Evolutionary conservation across 345 rosid species (phyloP).

Genomic region (Kandelia obovata): DNA sequence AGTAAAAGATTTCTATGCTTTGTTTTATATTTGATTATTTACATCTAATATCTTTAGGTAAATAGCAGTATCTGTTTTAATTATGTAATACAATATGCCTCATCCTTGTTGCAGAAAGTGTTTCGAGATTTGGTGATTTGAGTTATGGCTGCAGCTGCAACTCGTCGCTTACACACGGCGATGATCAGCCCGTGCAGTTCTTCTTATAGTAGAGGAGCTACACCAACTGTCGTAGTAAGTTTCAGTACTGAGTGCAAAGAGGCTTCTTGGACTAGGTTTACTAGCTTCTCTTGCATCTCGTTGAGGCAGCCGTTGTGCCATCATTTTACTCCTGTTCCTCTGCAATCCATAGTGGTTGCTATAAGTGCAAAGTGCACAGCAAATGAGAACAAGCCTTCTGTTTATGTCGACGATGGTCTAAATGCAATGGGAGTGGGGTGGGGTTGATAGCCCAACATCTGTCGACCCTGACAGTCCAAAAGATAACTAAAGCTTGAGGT

Average conservation of each 20-base stretch:
- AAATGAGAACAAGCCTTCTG: slow-evolving; percentile 29
- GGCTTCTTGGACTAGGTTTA: slow-evolving; percentile 36
- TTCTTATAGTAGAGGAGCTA: slow-evolving; percentile 15
- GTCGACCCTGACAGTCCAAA: no score
- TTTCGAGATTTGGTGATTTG: slow-evolving; percentile 12
- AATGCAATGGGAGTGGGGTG: no score
- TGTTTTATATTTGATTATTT: background rate
- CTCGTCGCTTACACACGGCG: slow-evolving; percentile 33
- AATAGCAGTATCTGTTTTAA: background rate
- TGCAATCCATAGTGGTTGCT: slow-evolving; percentile 20
- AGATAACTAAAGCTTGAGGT: no score
- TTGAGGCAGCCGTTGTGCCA: slow-evolving; percentile 23
- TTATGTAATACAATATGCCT: background rate
- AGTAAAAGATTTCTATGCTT: background rate
- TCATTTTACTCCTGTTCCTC: slow-evolving; percentile 19
- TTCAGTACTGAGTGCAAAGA: slow-evolving; percentile 22
- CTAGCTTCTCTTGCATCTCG: slow-evolving; percentile 37
- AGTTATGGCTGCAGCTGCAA: slow-evolving; percentile 37
- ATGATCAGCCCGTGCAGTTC: slow-evolving; percentile 29
- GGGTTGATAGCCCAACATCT: no score
- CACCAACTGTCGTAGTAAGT: slow-evolving; percentile 11
- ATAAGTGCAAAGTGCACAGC: slow-evolving; percentile 34
- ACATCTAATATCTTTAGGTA: background rate
- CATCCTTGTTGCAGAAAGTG: slow-evolving; percentile 2
- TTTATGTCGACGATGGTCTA: no score